Base-by-base conservation (phyloP, 2,329 filamentous ascomycete species). In the Aspergillus ustus region DNA sequence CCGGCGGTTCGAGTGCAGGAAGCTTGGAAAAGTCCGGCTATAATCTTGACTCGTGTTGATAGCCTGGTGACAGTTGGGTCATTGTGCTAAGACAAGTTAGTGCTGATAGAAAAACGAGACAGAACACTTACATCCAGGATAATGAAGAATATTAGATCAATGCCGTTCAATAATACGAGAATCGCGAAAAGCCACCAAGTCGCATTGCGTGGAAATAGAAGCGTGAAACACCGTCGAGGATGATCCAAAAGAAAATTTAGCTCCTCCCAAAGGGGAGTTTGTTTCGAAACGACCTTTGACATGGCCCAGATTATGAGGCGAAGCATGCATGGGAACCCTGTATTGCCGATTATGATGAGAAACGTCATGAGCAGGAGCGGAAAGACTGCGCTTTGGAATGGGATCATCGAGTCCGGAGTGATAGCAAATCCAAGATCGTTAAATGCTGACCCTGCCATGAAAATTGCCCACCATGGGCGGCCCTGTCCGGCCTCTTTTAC, bases 181-280 rank as follows among this genome's bases (percentile, higher is more conserved):
- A 97, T 90, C 77, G 87, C 90, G 73, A 98, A 96, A 0, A 99
- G 83, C 92, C 93, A 97, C 95, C 95, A 98, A 1, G 92, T 98
- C 1, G 94, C 92, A 57, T 87, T 88, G 0, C 91, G 89, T 0
- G 95, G 95, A 68, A 99, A 99, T 0, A 99, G 82, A 15, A 99
- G 82, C 0, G 95, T 99, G 73, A 99, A 99, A 78, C 95, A 99
- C 58, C 95, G 91, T 73, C 95, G 90, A 0, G 95, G 95, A 69
- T 99, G 95, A 71, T 98, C 94, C 1, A 99, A 85, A 20, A 99
- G 81, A 70, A 99, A 99, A 40, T 87, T 86, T 11, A 98, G 81
- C 74, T 97, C 94, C 75, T 99, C 94, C 87, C 91, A 97, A 1
- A 96, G 75, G 1, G 89, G 89, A 28, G 88, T 91, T 7, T 82